Evolutionary conservation across 169 alveolate species (phyloP).

Genomic region (Cryptosporidium meleagridis): DNA sequence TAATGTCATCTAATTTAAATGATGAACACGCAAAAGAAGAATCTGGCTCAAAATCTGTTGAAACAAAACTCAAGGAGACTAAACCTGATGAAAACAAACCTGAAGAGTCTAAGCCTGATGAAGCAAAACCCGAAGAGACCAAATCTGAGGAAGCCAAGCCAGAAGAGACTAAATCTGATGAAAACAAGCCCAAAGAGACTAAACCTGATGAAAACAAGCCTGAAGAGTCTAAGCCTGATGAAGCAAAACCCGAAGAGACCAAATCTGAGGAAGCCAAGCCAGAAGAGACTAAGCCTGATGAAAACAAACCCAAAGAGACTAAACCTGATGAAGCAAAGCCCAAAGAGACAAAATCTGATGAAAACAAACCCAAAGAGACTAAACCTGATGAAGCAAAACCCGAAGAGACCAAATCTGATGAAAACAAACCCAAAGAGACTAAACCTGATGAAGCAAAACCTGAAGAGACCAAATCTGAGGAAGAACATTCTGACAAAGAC

Average conservation of each 20-base stretch:
- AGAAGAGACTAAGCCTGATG: neutral
- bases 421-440: neutral
- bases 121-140: neutral
- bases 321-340: neutral
- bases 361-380: neutral
- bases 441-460: neutral
- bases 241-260: neutral
- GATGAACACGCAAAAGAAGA: neutral
- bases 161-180: neutral
- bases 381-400: neutral
- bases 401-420: neutral
- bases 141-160: neutral
- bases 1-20: conserved; percentile 14
- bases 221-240: conserved; percentile 1
- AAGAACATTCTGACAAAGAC: neutral
- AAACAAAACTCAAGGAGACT: neutral
- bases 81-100: neutral
- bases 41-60: neutral
- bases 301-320: neutral
- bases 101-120: neutral
- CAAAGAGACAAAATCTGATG: neutral
- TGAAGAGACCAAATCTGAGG: neutral
- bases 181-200: neutral
- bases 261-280: neutral
- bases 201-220: neutral